Evolutionary conservation across 441 rosid species (phyloP), one percentile per base, ranked within the genome.

Genomic region (Gossypium davidsonii): DNA sequence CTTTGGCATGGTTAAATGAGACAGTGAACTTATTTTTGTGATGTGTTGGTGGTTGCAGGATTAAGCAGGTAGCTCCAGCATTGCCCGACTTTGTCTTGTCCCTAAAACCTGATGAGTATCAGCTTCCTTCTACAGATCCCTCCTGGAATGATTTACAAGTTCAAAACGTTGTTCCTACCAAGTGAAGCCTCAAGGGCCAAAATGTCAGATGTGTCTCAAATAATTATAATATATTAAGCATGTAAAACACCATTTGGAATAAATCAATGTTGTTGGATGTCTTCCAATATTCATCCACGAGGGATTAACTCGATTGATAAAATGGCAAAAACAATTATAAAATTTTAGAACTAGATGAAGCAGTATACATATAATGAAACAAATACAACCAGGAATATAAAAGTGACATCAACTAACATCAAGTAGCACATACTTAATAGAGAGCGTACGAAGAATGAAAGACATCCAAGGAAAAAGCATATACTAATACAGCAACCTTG

Each of bases 11-110:
- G 44, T 7, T 15, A 61, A 61, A 14, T 1, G 21, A 6, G 10
- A 2, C 3, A 20, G 2, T 3, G 2, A 20, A 55, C 60, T 20
- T 20, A 20, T 55, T 9, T 20, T 44, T 44, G 49, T 55, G 25
- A 17, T 8, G 7, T 17, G 1, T 72, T 42, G 25, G 39, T 11
- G 39, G 15, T 63, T 60, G 21, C 75, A 83, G 86, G 79, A 79
- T 76, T 17, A 73, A 65, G 74, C 80, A 76, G 59, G 57, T 74
- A 14, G 82, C 82, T 56, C 86, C 84, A 21, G 69, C 72, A 12
- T 67, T 83, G 73, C 86, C 86, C 0, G 86, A 83, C 39, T 83
- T 83, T 46, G 70, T 7, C 2, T 60, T 83, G 79, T 80, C 86
- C 8, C 59, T 83, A 48, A 80, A 83, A 53, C 86, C 86, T 0